These are phyloP conservation scores for Rhodosorus marinus DNA, from an alignment of 23 red algal genomes.

Conservation along the genomic window DNA sequence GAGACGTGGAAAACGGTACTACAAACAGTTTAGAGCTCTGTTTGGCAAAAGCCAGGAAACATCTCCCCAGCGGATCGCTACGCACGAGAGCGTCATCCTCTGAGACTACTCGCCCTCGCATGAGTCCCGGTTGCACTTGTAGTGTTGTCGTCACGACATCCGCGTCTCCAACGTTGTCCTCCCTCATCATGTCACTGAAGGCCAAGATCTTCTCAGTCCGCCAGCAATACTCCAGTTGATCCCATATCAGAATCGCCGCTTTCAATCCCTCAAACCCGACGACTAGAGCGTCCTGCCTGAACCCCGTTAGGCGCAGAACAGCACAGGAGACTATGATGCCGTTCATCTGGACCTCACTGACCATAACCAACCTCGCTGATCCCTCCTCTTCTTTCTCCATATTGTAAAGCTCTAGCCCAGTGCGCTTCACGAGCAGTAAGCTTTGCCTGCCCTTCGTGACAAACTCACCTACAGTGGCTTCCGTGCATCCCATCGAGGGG, in stretches of 20 bases:
- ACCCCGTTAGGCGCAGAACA: not conserved
- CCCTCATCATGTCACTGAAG: conserved; percentile 2
- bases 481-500: no score
- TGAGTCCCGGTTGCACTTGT: not conserved
- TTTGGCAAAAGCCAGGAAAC: not conserved
- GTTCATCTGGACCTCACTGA: not conserved
- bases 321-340: not conserved
- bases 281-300: conserved; percentile 11
- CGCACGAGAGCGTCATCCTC: conserved; percentile 2
- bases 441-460: no score
- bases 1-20: not conserved
- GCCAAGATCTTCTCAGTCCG: conserved; percentile 25
- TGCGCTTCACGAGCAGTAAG: conserved; percentile 26
- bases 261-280: conserved; percentile 28
- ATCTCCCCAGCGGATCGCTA: conserved; percentile 6
- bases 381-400: conserved; percentile 16
- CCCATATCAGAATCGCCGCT: conserved; percentile 25
- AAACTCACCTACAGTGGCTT: no score
- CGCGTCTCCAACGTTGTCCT: not conserved
- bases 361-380: conserved; percentile 11
- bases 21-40: not conserved
- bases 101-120: conserved; percentile 5
- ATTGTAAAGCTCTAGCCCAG: conserved; percentile 29
- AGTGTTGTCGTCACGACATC: not conserved
- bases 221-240: conserved; percentile 16